Conservation (phyloP, 1,139 yeast genomes). For the Kurtzmaniella quercitrusa region DNA sequence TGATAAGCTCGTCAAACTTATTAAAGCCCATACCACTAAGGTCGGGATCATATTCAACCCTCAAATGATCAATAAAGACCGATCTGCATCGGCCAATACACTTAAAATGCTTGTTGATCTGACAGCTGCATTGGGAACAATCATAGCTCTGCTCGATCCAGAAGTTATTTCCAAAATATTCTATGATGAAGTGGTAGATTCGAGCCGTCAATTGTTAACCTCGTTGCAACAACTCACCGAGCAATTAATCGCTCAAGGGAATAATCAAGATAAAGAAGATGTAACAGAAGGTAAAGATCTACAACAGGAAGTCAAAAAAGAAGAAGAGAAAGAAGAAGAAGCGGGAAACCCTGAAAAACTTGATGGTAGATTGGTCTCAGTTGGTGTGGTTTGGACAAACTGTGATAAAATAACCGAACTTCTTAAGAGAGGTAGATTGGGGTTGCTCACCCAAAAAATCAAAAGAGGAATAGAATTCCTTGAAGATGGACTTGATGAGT, state of each 20-base stretch:
- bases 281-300: no score
- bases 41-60: conserved; percentile 74
- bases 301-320: no score
- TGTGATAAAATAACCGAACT: conserved; percentile 45
- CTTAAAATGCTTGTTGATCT: conserved; percentile 47
- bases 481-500: conserved; percentile 62
- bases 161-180: conserved; percentile 37
- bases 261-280: conserved; percentile 13
- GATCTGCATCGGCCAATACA: conserved; percentile 50
- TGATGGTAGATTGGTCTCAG: conserved; percentile 47
- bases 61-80: conserved; percentile 37
- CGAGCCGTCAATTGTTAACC: conserved; percentile 26
- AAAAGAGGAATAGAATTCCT: conserved; percentile 44
- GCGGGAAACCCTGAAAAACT: conserved; percentile 11
- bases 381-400: conserved; percentile 63
- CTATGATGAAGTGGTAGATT: conserved; percentile 32
- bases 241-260: conserved; percentile 19
- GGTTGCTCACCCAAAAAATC: conserved; percentile 43
- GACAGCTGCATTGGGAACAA: conserved; percentile 41
- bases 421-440: conserved; percentile 47
- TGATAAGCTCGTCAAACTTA: conserved; percentile 51
- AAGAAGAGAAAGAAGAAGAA: conserved; percentile 8
- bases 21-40: conserved; percentile 78
- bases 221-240: conserved; percentile 18
- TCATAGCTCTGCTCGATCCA: conserved; percentile 40